These are phyloP conservation scores for Fonsecaea nubica DNA, from an alignment of 2,329 filamentous ascomycete species.

Conservation along the genomic window DNA sequence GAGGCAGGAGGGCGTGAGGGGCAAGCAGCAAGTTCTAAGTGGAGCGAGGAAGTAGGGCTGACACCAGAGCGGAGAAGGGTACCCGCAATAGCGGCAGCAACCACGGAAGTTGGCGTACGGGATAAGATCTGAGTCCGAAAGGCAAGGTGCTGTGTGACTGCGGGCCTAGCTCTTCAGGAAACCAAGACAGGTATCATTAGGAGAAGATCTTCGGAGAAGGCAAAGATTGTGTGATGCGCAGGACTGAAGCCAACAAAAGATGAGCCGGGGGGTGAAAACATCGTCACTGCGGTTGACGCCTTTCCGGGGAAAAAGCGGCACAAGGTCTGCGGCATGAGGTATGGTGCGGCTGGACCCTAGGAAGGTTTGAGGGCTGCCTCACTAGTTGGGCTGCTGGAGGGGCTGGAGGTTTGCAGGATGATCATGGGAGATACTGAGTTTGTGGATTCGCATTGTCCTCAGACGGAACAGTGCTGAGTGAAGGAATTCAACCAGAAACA, in stretches of 20 bases:
- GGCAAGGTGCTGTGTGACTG: not conserved
- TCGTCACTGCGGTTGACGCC: not conserved
- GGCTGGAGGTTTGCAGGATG: not conserved
- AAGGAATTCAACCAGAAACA: not conserved
- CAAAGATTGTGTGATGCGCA: not conserved
- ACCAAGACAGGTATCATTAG: not conserved
- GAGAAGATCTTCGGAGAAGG: not conserved
- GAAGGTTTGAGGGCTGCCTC: slow-evolving; percentile 5
- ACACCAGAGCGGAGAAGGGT: not conserved
- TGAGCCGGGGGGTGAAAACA: not conserved
- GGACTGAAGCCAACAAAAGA: not conserved
- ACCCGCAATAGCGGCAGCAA: not conserved
- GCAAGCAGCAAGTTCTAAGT: not conserved
- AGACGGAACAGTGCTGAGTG: not conserved
- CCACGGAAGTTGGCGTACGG: not conserved
- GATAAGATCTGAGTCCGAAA: slow-evolving; percentile 1
- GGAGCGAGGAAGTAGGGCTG: slow-evolving; percentile 14
- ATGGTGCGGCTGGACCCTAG: not conserved
- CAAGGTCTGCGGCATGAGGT: not conserved
- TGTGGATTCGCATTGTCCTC: not conserved
- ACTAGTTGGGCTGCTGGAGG: slow-evolving; percentile 5
- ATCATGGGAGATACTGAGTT: not conserved
- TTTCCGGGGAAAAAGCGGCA: not conserved
- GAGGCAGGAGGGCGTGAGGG: no score
- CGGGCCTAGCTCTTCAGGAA: not conserved